Evolutionary conservation across 768 basidiomycete species (phyloP), one percentile per base, ranked within the genome.

Genomic region (Lactarius akahatsu): DNA sequence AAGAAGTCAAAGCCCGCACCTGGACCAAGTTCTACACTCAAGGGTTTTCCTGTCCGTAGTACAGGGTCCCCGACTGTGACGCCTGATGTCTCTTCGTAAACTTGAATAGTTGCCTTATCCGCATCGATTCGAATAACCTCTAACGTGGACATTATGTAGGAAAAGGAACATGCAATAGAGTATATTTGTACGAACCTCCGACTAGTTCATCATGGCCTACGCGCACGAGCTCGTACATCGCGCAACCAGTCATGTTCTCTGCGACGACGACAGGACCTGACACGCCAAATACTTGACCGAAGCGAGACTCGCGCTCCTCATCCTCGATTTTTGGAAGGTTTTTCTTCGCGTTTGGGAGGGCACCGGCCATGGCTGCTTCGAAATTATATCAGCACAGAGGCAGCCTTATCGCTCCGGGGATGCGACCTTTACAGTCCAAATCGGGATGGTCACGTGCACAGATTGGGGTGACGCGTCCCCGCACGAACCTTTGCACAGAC

Each of bases 111-210:
- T 52, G 92, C 92, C 80, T 97, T 96, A 80, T 99, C 97, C 68
- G 88, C 88, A 71, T 98, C 97, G 79, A 99, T 98, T 73, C 97
- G 87, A 73, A 99, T 99, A 73, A 99, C 97, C 93, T 99, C 97
- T 96, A 73, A 26, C 59, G 32, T 60, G 41, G 13, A 57, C 28
- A n/a, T n/a, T 41, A 43, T 52, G 18, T 57, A 38, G 23, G 50
- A 20, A 30, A 41, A 32, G 8, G 23, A 18, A 32, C 38, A 13
- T 60, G 64, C 11, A 34, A 32, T 23, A 61, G 30, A 40, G 59
- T 62, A 38, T 20, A n/a, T 62, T 45, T 52, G 34, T 47, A 76
- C 81, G 68, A 73, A 96, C 95, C 96, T 80, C 96, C 96, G 32
- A 98, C 96, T 18, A 98, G 87, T 78, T 98, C 96, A 77, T 98